Base-by-base conservation (phyloP, 1,284 basidiomycete genomes). In the Leccinum variabile region DNA sequence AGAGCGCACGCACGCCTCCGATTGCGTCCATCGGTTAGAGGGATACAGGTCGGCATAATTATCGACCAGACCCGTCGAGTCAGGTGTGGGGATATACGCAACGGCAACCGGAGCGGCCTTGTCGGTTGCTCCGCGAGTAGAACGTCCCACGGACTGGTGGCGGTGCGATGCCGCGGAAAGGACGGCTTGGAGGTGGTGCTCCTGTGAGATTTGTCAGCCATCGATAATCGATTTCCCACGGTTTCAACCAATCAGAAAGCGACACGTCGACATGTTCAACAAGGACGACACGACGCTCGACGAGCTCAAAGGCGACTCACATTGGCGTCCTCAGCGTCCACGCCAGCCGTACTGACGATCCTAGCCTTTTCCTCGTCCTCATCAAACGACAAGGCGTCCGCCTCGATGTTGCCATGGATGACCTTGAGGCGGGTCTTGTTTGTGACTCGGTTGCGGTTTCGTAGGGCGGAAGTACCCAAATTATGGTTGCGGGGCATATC, bases 31-130 rank as follows among this genome's bases (percentile, higher is more conserved):
- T 62, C 80, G 81, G 56, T 81, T 79, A 4, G 83, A 59, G 5
- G 87, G 86, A 72, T 97, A 97, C 46, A 94, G 79, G 13, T 88
- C 82, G 39, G 84, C 83, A 72, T 91, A 93, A 68, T 91, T 87
- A 54, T 86, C 84, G 59, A 92, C 87, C 65, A 92, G 71, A 59
- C 94, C 94, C 3, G 90, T 91, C 2, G 92, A 94, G 72, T 96
- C 94, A 0, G 95, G 95, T 5, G 92, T 95, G 3, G 95, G 96
- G 69, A 98, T 98, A 77, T 86, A 95, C 0, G 91, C 93, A 57
- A 85, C 80, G 5, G 84, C 80, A 0, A 77, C 67, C 10, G 79
- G 76, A 46, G 78, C 69, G 39, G 76, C 69, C 66, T 84, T 84
- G 37, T 76, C 78, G n/a, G 70, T 66, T 18, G 82, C 72, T 28